Percentiles rank a stretch among this genome's conserved stretches.
phyloP scores from a whole-genome alignment of 768 basidiomycete species.

The Russula vinacea region DNA sequence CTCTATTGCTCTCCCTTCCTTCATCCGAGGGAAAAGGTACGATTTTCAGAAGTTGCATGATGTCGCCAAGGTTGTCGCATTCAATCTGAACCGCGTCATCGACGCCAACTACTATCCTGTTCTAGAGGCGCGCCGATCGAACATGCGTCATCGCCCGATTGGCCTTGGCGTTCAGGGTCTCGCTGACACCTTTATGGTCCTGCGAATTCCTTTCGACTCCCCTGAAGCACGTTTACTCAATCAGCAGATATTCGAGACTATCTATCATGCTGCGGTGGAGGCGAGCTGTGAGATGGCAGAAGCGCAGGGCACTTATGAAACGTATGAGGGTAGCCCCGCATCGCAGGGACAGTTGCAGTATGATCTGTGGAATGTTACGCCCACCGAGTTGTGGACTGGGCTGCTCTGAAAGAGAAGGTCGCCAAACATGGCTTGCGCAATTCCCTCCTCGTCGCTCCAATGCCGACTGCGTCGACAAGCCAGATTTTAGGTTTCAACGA shows the following conservation, averaged over 20 bases:
- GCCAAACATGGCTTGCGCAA: slow-evolving; percentile 79
- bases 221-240: slow-evolving; percentile 83
- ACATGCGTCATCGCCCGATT: slow-evolving; percentile 96
- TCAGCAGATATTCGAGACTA: slow-evolving; percentile 96
- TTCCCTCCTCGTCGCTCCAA: slow-evolving; percentile 89
- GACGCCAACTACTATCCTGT: slow-evolving; percentile 96
- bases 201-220: slow-evolving; percentile 94
- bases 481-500: slow-evolving; percentile 99
- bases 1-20: slow-evolving; percentile 91
- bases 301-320: slow-evolving; percentile 78
- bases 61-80: slow-evolving; percentile 87
- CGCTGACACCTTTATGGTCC: slow-evolving; percentile 96
- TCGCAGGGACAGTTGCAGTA: slow-evolving; percentile 85
- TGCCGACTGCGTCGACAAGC: slow-evolving; percentile 98
- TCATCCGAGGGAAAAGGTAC: slow-evolving; percentile 76
- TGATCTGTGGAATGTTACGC: slow-evolving; percentile 93
- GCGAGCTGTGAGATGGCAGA: slow-evolving; percentile 85
- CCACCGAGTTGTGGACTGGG: slow-evolving; percentile 90
- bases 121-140: slow-evolving; percentile 84
- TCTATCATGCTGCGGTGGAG: slow-evolving; percentile 93
- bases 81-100: slow-evolving; percentile 92
- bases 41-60: slow-evolving; percentile 96
- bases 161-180: slow-evolving; percentile 95
- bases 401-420: slow-evolving; percentile 80
- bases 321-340: slow-evolving; percentile 89